These are phyloP conservation scores for Chlorella sp. DNA, from an alignment of 139 green algal species.

Conservation along the genomic window DNA sequence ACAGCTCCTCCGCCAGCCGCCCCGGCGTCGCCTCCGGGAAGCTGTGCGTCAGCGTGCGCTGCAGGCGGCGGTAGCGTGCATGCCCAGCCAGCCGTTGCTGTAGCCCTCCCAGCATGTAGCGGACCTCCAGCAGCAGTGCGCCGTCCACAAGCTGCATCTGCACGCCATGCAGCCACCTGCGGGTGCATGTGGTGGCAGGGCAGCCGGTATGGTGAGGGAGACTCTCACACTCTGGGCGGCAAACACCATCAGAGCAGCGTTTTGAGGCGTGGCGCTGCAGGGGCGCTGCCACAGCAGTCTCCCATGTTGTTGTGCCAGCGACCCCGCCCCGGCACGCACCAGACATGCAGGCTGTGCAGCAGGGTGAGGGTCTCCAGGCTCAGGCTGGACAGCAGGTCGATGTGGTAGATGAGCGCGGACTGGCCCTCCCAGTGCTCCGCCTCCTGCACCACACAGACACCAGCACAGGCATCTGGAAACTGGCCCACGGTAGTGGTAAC, in stretches of 20 bases:
- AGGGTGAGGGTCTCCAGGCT: slow-evolving; percentile 78
- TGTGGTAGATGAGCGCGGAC: slow-evolving; percentile 85
- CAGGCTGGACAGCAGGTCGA: slow-evolving; percentile 95
- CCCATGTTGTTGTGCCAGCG: no score
- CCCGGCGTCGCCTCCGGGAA: slow-evolving; percentile 9
- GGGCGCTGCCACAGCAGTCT: no score
- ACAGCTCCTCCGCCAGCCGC: slow-evolving; percentile 4
- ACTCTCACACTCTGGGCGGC: no score
- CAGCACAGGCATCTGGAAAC: no score
- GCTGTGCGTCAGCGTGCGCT: slow-evolving; percentile 23
- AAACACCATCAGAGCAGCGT: no score
- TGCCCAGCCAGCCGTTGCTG: slow-evolving; percentile 82
- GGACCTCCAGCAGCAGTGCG: slow-evolving; percentile 74
- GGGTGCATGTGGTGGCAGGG: background rate
- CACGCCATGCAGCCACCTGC: slow-evolving; percentile 88
- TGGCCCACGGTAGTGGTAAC: no score
- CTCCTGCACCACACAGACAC: slow-evolving; percentile 24
- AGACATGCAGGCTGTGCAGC: slow-evolving; percentile 96
- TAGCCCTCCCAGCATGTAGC: slow-evolving; percentile 90
- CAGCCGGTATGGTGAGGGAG: background rate
- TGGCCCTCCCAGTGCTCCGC: slow-evolving; percentile 87
- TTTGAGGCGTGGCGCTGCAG: no score
- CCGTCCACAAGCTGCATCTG: slow-evolving; percentile 93
- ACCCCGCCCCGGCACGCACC: slow-evolving; percentile 30
- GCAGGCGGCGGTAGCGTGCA: slow-evolving; percentile 44